These are phyloP conservation scores for Kwoniella pini DNA, from an alignment of 768 basidiomycete genomes.

Conservation along the genomic window DNA sequence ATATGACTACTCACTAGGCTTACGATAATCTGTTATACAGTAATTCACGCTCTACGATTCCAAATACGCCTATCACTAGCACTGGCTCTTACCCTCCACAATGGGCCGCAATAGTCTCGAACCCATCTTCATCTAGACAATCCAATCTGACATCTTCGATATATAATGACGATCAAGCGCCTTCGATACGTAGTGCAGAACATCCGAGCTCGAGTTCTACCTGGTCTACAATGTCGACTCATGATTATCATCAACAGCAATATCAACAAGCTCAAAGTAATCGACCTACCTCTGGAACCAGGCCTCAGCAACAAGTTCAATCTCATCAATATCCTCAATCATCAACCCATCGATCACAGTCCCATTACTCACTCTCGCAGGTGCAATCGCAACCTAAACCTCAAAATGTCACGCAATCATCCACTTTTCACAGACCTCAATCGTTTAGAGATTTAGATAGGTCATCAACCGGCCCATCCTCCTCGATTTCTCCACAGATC, in stretches of 20 bases:
- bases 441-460: constrained; percentile 8
- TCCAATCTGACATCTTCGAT: constrained; percentile 1
- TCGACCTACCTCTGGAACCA: no score
- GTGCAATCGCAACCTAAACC: background rate
- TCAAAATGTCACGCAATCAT: background rate
- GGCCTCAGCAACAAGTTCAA: no score
- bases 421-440: background rate
- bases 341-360: background rate
- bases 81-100: constrained; percentile 14
- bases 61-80: constrained; percentile 9
- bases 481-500: constrained; percentile 13
- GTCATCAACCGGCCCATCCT: constrained; percentile 3
- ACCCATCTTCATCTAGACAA: background rate
- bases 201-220: no score
- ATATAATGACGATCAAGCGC: background rate
- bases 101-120: constrained; percentile 10
- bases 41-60: background rate
- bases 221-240: background rate
- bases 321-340: background rate
- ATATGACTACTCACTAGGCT: no score
- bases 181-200: background rate
- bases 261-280: no score
- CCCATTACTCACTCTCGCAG: background rate
- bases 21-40: no score
- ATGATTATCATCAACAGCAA: background rate